Percentiles rank a stretch among this genome's conserved stretches.
Conservation (phyloP, 2,329 filamentous ascomycete genomes). For the Cercospora canescens region DNA sequence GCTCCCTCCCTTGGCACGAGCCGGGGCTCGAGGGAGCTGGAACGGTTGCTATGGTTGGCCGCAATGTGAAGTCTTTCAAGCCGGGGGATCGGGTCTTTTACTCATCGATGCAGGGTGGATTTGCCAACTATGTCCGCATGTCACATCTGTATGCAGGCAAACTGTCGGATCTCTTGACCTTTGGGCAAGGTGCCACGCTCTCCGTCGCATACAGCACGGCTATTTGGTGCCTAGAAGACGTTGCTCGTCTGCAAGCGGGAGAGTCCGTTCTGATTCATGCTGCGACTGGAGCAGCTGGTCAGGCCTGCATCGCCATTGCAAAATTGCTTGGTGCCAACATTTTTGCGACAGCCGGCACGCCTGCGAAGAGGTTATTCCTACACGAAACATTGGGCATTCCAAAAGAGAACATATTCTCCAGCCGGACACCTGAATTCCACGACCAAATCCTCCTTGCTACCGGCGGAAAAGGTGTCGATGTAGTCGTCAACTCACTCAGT, state of each 20-base stretch:
- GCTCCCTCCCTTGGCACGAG: not conserved
- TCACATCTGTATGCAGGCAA: not conserved
- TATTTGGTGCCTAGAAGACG: slow-evolving; percentile 31
- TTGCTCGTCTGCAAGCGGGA: slow-evolving; percentile 31
- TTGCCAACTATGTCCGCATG: not conserved
- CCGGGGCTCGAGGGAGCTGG: slow-evolving; percentile 13
- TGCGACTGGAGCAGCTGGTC: slow-evolving; percentile 32
- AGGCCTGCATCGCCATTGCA: slow-evolving; percentile 30
- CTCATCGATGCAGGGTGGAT: not conserved
- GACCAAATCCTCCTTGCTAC: not conserved
- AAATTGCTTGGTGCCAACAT: slow-evolving; percentile 28
- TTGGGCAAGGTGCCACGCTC: slow-evolving; percentile 2
- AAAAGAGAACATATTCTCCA: slow-evolving; percentile 35
- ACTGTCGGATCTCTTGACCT: slow-evolving; percentile 4
- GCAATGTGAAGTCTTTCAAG: slow-evolving; percentile 12
- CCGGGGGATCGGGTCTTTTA: slow-evolving; percentile 7
- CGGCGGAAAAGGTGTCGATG: slow-evolving; percentile 31
- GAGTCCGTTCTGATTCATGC: slow-evolving; percentile 39
- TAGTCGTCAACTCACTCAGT: slow-evolving; percentile 34
- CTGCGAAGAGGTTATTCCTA: slow-evolving; percentile 17
- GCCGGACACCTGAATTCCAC: slow-evolving; percentile 30
- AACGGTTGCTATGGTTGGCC: slow-evolving; percentile 11
- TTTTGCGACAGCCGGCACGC: slow-evolving; percentile 30
- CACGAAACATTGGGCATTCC: slow-evolving; percentile 29
- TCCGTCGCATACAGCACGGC: slow-evolving; percentile 25